Percentiles rank a stretch among this genome's conserved stretches.
These are phyloP conservation scores for Neurospora intermedia DNA, from an alignment of 495 filamentous ascomycete species.

Conservation along the genomic window DNA sequence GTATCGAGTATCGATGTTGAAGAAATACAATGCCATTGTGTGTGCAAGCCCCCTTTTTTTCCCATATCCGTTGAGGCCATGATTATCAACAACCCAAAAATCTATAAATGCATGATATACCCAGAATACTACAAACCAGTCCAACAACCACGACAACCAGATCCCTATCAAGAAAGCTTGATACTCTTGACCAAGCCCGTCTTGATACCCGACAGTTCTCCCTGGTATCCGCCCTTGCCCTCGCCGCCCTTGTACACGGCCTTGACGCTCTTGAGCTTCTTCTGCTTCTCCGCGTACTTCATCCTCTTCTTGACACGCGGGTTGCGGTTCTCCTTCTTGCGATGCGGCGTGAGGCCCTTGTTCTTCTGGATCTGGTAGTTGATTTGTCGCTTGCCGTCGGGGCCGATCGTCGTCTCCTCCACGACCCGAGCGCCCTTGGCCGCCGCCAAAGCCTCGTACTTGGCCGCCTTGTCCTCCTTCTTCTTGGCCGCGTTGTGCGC, in stretches of 20 bases:
- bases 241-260: conserved; percentile 82
- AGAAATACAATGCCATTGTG: not conserved
- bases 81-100: not conserved
- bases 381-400: conserved; percentile 81
- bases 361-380: conserved; percentile 92
- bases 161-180: conserved; percentile 49
- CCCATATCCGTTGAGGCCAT: not conserved
- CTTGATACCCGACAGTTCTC: conserved; percentile 94
- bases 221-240: conserved; percentile 74
- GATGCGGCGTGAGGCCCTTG: conserved; percentile 78
- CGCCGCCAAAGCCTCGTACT: conserved; percentile 31
- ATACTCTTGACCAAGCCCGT: conserved; percentile 82
- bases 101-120: not conserved
- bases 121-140: not conserved
- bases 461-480: conserved; percentile 55
- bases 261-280: conserved; percentile 80
- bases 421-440: conserved; percentile 46
- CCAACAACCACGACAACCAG: not conserved
- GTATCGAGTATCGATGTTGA: not conserved
- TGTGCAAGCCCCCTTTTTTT: not conserved
- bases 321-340: conserved; percentile 89
- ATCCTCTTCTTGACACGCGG: conserved; percentile 95
- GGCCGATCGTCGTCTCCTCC: conserved; percentile 47
- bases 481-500: conserved; percentile 59
- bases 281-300: conserved; percentile 87